phyloP scores from a whole-genome alignment of 2,329 filamentous ascomycete species.

The Arthrinium phaeospermum region DNA sequence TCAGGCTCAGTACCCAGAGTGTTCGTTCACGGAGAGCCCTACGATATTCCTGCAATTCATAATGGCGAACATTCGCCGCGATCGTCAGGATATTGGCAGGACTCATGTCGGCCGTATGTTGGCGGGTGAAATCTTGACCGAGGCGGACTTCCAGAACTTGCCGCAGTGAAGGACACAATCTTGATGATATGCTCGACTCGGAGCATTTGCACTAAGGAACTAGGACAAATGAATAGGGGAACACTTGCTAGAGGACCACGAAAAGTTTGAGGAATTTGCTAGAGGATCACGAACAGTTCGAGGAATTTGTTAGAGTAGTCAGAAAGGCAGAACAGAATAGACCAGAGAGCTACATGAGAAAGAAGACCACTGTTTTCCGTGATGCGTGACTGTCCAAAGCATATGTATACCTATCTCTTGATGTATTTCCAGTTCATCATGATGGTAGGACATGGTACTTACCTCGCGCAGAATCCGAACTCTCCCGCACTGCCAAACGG shows the following conservation, averaged over 20 bases:
- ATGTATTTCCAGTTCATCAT: background rate
- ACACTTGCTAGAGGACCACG: background rate
- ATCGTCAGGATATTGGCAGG: conserved; percentile 22
- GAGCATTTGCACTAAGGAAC: background rate
- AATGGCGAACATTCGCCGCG: conserved; percentile 23
- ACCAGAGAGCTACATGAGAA: background rate
- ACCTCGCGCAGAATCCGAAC: background rate
- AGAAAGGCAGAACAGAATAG: background rate
- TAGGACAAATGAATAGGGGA: background rate
- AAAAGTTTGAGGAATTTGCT: background rate
- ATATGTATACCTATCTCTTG: background rate
- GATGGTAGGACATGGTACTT: background rate
- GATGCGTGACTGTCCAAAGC: background rate
- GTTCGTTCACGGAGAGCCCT: conserved; percentile 36
- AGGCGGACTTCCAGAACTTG: conserved; percentile 21
- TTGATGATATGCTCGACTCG: background rate
- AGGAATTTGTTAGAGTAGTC: background rate
- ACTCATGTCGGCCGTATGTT: conserved; percentile 26
- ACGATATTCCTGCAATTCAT: conserved; percentile 21
- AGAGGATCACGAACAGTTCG: background rate
- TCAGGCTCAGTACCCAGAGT: background rate
- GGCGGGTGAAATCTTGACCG: conserved; percentile 20
- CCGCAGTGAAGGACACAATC: background rate
- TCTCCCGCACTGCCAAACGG: too few species aligned
- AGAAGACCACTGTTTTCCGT: background rate